Base-by-base conservation (phyloP, 2,329 filamentous ascomycete genomes). In the Verticillium zaregamsianum region DNA sequence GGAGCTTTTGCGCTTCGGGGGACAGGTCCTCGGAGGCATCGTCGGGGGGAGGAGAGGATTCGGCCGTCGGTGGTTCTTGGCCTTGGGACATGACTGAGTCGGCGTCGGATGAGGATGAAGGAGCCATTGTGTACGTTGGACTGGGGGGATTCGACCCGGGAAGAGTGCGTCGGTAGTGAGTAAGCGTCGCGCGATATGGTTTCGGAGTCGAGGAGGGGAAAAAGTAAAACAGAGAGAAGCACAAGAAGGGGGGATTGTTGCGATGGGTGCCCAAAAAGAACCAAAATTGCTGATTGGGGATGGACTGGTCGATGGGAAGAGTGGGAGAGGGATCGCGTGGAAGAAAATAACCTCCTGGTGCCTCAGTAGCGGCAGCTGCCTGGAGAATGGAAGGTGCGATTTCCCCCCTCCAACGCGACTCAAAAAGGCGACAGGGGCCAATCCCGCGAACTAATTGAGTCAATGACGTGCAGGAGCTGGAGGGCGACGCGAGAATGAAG, bases 11-110 rank as follows among this genome's bases (percentile, higher is more conserved):
- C 33, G 69, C 66, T 5, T 68, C 62, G 4, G 69, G 54, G 37
- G 66, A 65, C 5, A 65, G 62, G 2, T 64, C 61, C 1, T 67
- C 62, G 7, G 66, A 59, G 0, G 67, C 63, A 2, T 71, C 67
- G 0, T 67, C 58, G 0, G 72, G 66, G 0, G 76, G 75, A 1
- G 77, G 77, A 0, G 78, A 79, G 5, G 76, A 78, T 0, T 76
- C 72, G 0, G 73, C 71, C 8, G 73, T 79, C 28, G 0, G 73
- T 77, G 2, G 73, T 69, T 0, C 73, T 59, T 3, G 67, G 64
- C 20, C 33, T 11, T 20, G 17, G 0, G 72, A 75, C 15, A 70
- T 62, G 0, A 68, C 62, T 1, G 75, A 77, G 25, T 73, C 71
- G 3, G 60, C 65, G 31, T 74, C 74, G 0, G 74, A 76, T 0